A percentile compares a stretch with the other conserved stretches of the same genome.
Conservation (phyloP, 2,329 filamentous ascomycete genomes). For the Esteya vermicola region DNA sequence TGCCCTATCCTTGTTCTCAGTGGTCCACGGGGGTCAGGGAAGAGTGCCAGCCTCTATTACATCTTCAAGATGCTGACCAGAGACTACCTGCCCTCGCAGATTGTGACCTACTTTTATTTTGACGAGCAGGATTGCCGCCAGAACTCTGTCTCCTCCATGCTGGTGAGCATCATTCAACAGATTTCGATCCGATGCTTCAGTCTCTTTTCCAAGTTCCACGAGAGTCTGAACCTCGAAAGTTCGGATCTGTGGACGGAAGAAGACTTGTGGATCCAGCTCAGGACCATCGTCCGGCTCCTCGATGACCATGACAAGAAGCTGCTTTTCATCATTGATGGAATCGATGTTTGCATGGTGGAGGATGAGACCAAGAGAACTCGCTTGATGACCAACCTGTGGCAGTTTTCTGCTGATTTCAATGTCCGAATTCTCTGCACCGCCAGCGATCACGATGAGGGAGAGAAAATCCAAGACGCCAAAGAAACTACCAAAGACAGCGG, state of each 20-base stretch:
- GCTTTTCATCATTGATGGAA: background rate
- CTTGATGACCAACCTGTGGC: background rate
- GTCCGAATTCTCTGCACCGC: background rate
- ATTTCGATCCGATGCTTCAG: background rate
- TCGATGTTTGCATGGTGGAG: background rate
- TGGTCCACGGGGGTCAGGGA: background rate
- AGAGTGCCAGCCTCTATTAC: background rate
- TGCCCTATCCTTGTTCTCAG: background rate
- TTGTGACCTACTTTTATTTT: background rate
- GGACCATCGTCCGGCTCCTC: background rate
- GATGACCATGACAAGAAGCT: background rate
- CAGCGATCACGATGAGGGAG: background rate
- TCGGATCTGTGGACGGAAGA: background rate
- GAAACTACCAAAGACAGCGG: background rate
- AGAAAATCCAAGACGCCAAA: background rate
- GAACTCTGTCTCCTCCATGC: background rate
- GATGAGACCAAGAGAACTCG: background rate
- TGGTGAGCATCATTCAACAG: background rate
- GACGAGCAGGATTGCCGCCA: background rate
- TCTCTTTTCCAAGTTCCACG: background rate
- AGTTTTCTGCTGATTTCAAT: background rate
- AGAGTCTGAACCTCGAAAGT: background rate
- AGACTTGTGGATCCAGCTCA: background rate
- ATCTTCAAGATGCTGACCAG: background rate
- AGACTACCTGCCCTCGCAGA: background rate